Conservation (phyloP, 1,284 basidiomycete genomes). For the Cerioporus squamosus region DNA sequence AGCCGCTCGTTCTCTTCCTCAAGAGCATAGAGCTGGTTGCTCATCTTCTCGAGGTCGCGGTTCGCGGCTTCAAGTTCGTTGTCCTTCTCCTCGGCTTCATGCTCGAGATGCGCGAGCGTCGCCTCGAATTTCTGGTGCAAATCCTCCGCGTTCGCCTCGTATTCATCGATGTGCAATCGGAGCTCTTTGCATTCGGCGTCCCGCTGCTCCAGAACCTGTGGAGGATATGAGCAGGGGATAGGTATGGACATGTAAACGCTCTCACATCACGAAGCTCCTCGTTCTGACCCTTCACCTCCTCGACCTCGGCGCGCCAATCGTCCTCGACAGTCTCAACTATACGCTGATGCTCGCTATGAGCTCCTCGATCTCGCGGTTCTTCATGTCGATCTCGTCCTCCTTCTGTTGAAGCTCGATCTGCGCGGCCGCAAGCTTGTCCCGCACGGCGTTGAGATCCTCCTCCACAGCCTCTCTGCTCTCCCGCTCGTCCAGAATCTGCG, state of each 20-base stretch:
- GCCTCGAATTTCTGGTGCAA: constrained; percentile 76
- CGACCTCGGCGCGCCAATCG: constrained; percentile 79
- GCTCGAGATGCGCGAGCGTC: constrained; percentile 72
- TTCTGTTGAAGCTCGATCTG: constrained; percentile 82
- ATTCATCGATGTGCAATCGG: constrained; percentile 70
- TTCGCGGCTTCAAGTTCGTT: constrained; percentile 70
- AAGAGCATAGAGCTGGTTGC: constrained; percentile 63
- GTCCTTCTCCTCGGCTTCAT: constrained; percentile 73
- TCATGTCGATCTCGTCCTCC: constrained; percentile 81
- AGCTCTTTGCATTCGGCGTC: constrained; percentile 77
- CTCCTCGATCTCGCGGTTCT: constrained; percentile 73
- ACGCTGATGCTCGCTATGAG: constrained; percentile 67
- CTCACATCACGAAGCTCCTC: constrained; percentile 79
- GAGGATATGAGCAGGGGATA: constrained; percentile 5
- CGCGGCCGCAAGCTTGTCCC: constrained; percentile 77
- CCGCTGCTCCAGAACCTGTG: constrained; percentile 71
- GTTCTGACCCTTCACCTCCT: constrained; percentile 69
- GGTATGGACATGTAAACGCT: constrained; percentile 13
- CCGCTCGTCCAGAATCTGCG: constrained; percentile 66
- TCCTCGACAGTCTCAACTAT: constrained; percentile 73
- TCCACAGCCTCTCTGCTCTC: constrained; percentile 76
- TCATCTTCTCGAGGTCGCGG: constrained; percentile 74
- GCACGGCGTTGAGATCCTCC: constrained; percentile 71
- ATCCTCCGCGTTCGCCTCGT: constrained; percentile 72
- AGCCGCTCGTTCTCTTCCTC: constrained; percentile 60